Percentiles rank a stretch among this genome's conserved stretches.
Evolutionary conservation across 805 yeast species (phyloP).

Genomic region (Wickerhamiella dianesei): DNA sequence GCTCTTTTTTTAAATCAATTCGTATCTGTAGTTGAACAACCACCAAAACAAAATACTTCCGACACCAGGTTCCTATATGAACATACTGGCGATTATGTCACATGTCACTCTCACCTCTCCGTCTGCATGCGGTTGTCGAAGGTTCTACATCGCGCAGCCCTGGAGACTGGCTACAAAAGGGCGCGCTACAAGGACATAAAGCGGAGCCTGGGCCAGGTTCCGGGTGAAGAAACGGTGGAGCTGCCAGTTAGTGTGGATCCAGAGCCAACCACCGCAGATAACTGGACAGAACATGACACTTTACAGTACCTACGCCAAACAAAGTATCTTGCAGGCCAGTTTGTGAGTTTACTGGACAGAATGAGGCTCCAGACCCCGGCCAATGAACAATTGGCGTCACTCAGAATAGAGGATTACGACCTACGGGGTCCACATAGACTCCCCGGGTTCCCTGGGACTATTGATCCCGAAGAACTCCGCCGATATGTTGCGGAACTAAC

Average conservation of each 20-base stretch:
- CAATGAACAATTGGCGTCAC: neutral
- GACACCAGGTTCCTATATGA: too few species aligned
- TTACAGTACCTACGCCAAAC: constrained; percentile 12
- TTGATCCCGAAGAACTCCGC: neutral
- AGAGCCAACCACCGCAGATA: neutral
- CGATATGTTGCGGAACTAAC: constrained; percentile 3
- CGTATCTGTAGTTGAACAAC: too few species aligned
- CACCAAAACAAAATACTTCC: too few species aligned
- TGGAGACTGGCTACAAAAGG: neutral
- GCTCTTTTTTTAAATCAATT: too few species aligned
- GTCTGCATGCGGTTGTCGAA: neutral
- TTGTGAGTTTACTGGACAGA: constrained; percentile 4
- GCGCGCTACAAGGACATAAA: neutral
- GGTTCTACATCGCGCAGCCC: neutral
- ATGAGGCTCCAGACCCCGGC: constrained; percentile 2
- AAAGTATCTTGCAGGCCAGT: constrained; percentile 2
- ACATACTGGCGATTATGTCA: neutral
- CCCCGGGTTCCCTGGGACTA: constrained; percentile 1
- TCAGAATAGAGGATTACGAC: neutral
- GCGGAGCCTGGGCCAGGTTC: neutral
- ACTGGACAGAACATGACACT: constrained; percentile 11
- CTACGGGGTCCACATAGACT: neutral
- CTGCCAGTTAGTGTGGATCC: neutral
- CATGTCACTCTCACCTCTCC: neutral
- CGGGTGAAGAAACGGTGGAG: neutral